These are phyloP conservation scores for Dryas alaskensis DNA, from an alignment of 306 rosid species.

Conservation along the genomic window DNA sequence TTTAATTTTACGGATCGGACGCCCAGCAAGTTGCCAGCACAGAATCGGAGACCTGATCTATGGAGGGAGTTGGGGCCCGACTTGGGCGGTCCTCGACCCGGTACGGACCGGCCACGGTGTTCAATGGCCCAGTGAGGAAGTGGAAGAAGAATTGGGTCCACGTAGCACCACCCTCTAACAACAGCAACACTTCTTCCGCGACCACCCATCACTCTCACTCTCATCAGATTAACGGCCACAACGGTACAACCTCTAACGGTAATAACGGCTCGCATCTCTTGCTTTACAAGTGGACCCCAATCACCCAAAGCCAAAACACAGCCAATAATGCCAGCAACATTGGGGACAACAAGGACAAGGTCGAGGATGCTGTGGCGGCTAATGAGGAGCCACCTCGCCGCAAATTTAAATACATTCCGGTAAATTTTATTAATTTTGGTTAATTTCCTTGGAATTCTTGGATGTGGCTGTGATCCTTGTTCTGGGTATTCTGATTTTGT, in stretches of 20 bases:
- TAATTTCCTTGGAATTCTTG: neutral
- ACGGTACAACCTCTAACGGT: constrained; percentile 44
- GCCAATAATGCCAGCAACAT: constrained; percentile 9
- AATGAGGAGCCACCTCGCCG: constrained; percentile 77
- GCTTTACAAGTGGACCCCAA: constrained; percentile 91
- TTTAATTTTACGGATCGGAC: constrained; percentile 43
- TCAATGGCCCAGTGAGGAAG: constrained; percentile 92
- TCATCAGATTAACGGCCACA: constrained; percentile 32
- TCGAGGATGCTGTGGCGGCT: constrained; percentile 21
- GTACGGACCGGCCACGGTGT: constrained; percentile 93
- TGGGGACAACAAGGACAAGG: constrained; percentile 21
- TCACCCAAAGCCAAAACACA: constrained; percentile 67
- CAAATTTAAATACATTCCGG: constrained; percentile 93
- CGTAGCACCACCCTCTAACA: constrained; percentile 59
- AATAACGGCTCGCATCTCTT: constrained; percentile 77
- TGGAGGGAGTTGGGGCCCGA: constrained; percentile 99
- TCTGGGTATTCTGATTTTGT: neutral
- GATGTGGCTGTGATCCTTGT: constrained; percentile 8
- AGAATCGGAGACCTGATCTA: constrained; percentile 32
- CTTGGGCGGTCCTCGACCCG: constrained; percentile 93
- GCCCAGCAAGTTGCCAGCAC: constrained; percentile 23
- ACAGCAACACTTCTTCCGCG: constrained; percentile 19
- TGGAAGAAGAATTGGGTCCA: constrained; percentile 99
- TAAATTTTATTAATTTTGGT: constrained; percentile 23
- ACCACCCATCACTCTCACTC: constrained; percentile 29